A percentile compares a stretch with the other conserved stretches of the same genome.
These are phyloP conservation scores for Colletotrichum siamense DNA, from an alignment of 2,329 filamentous ascomycete species.

Conservation along the genomic window DNA sequence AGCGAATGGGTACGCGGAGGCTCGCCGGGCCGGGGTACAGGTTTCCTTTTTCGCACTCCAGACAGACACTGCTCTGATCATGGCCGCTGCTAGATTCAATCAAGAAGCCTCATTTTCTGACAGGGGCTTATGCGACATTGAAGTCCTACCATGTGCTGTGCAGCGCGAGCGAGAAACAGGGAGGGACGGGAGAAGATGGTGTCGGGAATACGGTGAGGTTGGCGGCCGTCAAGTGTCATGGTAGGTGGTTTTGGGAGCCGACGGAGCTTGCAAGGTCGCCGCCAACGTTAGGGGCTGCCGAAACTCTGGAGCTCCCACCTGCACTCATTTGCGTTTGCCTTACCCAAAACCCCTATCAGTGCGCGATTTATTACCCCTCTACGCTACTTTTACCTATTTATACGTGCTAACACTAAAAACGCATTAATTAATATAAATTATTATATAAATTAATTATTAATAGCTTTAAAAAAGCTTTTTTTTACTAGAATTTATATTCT, in stretches of 20 bases:
- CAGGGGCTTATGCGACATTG: neutral
- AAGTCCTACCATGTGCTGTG: neutral
- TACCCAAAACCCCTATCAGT: too few species aligned
- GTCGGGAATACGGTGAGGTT: neutral
- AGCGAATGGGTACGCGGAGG: neutral
- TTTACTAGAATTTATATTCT: too few species aligned
- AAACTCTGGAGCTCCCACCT: neutral
- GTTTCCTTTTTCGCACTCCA: slow-evolving; percentile 4
- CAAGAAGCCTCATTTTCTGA: neutral
- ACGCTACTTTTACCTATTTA: too few species aligned
- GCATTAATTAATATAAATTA: too few species aligned
- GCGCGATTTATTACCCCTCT: too few species aligned
- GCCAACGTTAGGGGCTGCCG: neutral
- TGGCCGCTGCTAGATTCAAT: slow-evolving; percentile 11
- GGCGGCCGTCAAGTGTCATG: neutral
- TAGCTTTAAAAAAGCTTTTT: too few species aligned
- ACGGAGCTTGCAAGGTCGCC: neutral
- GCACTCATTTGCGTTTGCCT: too few species aligned
- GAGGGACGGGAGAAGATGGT: neutral
- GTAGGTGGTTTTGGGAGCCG: neutral
- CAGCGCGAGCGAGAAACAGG: neutral
- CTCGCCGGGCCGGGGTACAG: neutral
- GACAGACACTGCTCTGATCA: slow-evolving; percentile 7
- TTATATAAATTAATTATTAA: too few species aligned
- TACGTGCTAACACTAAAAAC: too few species aligned